These are phyloP conservation scores for Linaria vulgaris DNA, from an alignment of 257 asterid species.

Conservation along the genomic window DNA sequence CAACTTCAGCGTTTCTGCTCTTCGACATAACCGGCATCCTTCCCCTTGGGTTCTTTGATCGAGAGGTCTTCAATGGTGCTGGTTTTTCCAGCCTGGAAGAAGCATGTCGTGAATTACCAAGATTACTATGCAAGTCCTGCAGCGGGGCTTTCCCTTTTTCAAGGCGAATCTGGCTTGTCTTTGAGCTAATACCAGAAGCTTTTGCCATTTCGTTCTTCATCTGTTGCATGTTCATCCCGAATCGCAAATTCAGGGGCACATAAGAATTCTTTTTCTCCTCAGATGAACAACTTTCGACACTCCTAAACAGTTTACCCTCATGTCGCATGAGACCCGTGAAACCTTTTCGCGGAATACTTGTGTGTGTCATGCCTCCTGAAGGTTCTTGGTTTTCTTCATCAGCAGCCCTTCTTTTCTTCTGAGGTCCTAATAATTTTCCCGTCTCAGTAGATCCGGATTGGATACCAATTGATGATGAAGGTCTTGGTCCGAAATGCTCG, in stretches of 20 bases:
- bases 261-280: conserved; percentile 38
- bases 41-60: conserved; percentile 26
- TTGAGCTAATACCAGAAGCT: conserved; percentile 30
- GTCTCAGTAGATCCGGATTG: conserved; percentile 33
- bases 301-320: conserved; percentile 28
- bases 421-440: conserved; percentile 35
- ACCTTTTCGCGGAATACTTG: conserved; percentile 28
- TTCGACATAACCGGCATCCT: conserved; percentile 25
- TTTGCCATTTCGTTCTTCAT: conserved; percentile 36
- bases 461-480: conserved; percentile 25
- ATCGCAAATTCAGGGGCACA: conserved; percentile 20
- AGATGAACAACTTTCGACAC: conserved; percentile 34
- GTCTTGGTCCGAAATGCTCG: conserved; percentile 26
- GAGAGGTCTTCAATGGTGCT: conserved; percentile 23
- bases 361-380: conserved; percentile 21
- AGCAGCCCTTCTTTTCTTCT: conserved; percentile 46
- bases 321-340: conserved; percentile 31
- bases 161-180: conserved; percentile 26
- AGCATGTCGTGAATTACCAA: conserved; percentile 21
- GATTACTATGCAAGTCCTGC: conserved; percentile 23
- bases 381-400: conserved; percentile 38
- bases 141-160: conserved; percentile 25
- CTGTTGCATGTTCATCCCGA: conserved; percentile 22
- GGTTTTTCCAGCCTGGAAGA: conserved; percentile 25
- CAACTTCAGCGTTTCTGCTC: conserved; percentile 41